These are phyloP conservation scores for Ziziphus jujuba DNA, from an alignment of 306 rosid genomes.

Conservation along the genomic window DNA sequence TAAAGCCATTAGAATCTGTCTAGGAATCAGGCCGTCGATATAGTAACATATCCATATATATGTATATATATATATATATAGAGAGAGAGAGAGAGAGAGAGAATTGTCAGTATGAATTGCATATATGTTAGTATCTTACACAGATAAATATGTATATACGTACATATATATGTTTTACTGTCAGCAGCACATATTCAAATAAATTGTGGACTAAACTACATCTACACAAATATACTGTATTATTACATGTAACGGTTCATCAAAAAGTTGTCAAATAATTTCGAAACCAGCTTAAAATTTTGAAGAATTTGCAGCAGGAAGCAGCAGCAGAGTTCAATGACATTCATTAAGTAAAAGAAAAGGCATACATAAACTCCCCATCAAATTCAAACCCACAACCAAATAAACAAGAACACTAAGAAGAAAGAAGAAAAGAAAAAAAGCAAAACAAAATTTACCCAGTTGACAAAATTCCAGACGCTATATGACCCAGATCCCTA, in stretches of 20 bases:
- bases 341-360: not conserved
- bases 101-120: too few relatives aligned
- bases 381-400: conserved; percentile 5
- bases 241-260: not conserved
- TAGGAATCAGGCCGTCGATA: too few relatives aligned
- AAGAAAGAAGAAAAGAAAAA: not conserved
- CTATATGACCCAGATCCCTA: conserved; percentile 17
- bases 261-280: not conserved
- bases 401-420: not conserved
- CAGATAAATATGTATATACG: not conserved
- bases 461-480: conserved; percentile 13
- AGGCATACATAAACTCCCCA: not conserved
- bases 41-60: too few relatives aligned
- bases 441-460: not conserved
- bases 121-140: too few relatives aligned
- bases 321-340: not conserved
- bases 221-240: not conserved
- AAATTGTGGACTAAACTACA: conserved; percentile 5
- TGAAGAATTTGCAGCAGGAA: conserved; percentile 10
- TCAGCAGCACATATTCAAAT: not conserved
- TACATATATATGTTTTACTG: not conserved
- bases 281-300: not conserved
- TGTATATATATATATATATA: too few relatives aligned
- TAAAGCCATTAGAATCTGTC: not conserved
- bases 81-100: too few relatives aligned